Conservation (phyloP, 345 rosid genomes). For the Populus alba region DNA sequence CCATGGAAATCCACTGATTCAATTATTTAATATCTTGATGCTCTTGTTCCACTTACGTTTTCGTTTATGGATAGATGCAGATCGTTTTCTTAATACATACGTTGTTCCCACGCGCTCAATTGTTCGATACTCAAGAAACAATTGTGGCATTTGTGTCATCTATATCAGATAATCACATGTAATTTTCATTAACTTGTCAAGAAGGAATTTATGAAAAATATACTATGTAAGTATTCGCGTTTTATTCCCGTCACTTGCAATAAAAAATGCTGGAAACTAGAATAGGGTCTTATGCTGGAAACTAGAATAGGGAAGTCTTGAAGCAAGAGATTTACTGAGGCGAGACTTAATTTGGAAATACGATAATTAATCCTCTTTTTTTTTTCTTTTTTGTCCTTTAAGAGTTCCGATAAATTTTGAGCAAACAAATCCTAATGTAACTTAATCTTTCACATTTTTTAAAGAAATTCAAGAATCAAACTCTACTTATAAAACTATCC, state of each 20-base stretch:
- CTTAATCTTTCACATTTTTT: too few relatives aligned
- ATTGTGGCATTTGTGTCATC: neutral
- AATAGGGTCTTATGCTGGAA: too few relatives aligned
- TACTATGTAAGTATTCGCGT: neutral
- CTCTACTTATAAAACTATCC: too few relatives aligned
- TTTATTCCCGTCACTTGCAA: neutral
- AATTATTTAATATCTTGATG: neutral
- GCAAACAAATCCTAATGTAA: too few relatives aligned
- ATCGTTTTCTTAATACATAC: neutral
- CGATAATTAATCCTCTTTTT: too few relatives aligned
- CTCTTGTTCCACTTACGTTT: neutral
- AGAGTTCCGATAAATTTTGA: too few relatives aligned
- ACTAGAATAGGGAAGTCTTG: neutral
- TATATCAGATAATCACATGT: neutral
- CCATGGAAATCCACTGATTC: constrained; percentile 39
- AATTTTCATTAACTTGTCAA: neutral
- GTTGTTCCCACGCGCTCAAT: too few relatives aligned
- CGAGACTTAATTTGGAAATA: neutral
- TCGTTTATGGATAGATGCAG: neutral
- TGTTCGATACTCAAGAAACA: neutral
- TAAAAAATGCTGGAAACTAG: neutral
- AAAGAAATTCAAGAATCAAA: too few relatives aligned
- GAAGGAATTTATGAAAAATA: neutral
- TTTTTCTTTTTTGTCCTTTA: too few relatives aligned
- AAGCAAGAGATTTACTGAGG: neutral